These are phyloP conservation scores for Saturnispora saitoi DNA, from an alignment of 805 yeast genomes.

Conservation along the genomic window DNA sequence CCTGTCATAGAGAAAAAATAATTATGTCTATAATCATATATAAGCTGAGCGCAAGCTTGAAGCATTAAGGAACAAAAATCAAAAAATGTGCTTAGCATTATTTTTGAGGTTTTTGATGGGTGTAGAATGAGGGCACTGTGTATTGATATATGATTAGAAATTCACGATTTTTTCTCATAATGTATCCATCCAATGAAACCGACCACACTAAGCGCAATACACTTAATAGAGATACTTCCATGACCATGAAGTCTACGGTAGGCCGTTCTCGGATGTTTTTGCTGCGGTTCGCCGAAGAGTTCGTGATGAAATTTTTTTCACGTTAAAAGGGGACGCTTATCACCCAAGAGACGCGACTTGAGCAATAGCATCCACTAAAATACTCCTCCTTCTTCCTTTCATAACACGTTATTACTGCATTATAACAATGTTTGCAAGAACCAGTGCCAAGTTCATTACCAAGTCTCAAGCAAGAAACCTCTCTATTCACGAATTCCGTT, in stretches of 20 bases:
- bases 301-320: constrained; percentile 5
- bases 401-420: neutral
- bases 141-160: too few relatives aligned
- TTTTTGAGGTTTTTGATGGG: too few relatives aligned
- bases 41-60: too few relatives aligned
- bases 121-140: too few relatives aligned
- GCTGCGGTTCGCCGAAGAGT: neutral
- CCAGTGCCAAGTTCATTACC: neutral
- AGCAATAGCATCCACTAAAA: neutral
- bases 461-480: constrained; percentile 47
- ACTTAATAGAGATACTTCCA: neutral
- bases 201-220: too few relatives aligned
- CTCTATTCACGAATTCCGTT: constrained; percentile 92
- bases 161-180: too few relatives aligned
- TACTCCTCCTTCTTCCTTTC: neutral
- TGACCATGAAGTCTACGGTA: neutral
- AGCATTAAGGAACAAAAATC: neutral
- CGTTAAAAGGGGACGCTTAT: constrained; percentile 26
- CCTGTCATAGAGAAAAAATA: neutral
- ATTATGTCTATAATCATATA: neutral
- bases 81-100: too few relatives aligned
- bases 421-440: constrained; percentile 6
- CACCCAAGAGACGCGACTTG: constrained; percentile 36
- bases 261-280: neutral
- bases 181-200: too few relatives aligned